Percentiles rank a stretch among this genome's conserved stretches.
Conservation (phyloP, 768 basidiomycete genomes). For the Phlebiopsis gigantea region DNA sequence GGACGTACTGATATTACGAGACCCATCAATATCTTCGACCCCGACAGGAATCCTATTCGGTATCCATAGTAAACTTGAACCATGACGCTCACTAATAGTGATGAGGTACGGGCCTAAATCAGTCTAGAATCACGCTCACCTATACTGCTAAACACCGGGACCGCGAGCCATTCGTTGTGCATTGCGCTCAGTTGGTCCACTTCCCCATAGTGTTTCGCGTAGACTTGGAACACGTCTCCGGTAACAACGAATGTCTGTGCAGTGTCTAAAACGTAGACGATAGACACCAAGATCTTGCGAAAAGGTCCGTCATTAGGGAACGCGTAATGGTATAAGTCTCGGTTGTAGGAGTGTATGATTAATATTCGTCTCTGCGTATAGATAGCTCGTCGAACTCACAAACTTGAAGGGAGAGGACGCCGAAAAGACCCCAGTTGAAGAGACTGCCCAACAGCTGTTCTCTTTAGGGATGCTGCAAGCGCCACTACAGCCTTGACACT, state of each 20-base stretch:
- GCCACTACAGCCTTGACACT: neutral
- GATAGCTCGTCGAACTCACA: conserved; percentile 2
- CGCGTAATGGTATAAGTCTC: conserved; percentile 14
- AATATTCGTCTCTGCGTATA: too few relatives aligned
- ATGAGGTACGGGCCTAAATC: neutral
- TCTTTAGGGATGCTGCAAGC: neutral
- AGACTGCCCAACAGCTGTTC: conserved; percentile 14
- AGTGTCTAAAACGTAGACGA: conserved; percentile 6
- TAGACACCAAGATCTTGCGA: conserved; percentile 13
- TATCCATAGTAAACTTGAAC: conserved; percentile 3
- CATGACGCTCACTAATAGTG: neutral
- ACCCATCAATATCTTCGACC: neutral
- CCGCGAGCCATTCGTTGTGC: neutral
- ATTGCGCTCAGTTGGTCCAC: neutral
- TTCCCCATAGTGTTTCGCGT: conserved; percentile 23
- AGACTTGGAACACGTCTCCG: conserved; percentile 22
- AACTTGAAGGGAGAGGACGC: conserved; percentile 17
- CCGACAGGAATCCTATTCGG: neutral
- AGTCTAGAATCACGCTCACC: neutral
- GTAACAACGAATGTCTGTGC: conserved; percentile 17
- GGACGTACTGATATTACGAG: neutral
- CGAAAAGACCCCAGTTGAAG: conserved; percentile 23
- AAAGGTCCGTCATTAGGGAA: conserved; percentile 9
- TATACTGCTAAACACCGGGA: conserved; percentile 2
- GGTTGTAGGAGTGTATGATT: too few relatives aligned